These are phyloP conservation scores for Kwoniella sp. DNA, from an alignment of 768 basidiomycete species.

Conservation along the genomic window DNA sequence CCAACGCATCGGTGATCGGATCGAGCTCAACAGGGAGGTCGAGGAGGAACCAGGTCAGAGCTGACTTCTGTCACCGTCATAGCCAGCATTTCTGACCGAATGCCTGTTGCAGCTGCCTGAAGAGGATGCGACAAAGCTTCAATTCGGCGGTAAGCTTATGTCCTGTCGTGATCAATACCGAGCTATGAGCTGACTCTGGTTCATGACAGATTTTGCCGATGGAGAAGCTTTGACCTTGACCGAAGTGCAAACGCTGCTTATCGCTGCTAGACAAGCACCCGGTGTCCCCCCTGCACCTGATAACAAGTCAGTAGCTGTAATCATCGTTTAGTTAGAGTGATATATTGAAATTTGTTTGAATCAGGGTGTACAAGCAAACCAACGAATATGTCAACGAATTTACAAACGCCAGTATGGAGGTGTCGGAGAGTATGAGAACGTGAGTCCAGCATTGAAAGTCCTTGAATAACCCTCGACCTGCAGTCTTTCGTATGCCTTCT, in stretches of 20 bases:
- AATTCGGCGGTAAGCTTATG: slow-evolving; percentile 47
- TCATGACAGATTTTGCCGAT: slow-evolving; percentile 39
- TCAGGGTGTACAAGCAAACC: slow-evolving; percentile 47
- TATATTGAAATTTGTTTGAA: too few relatives aligned
- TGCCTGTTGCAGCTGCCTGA: slow-evolving; percentile 33
- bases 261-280: slow-evolving; percentile 28
- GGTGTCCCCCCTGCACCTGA: slow-evolving; percentile 46
- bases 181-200: neutral
- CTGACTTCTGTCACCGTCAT: neutral
- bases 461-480: too few relatives aligned
- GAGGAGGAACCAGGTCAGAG: slow-evolving; percentile 23
- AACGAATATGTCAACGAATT: slow-evolving; percentile 47
- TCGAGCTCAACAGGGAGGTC: slow-evolving; percentile 12
- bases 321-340: too few relatives aligned
- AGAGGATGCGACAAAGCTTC: slow-evolving; percentile 52
- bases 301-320: slow-evolving; percentile 44
- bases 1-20: slow-evolving; percentile 7
- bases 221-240: slow-evolving; percentile 49
- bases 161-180: neutral
- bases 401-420: slow-evolving; percentile 39
- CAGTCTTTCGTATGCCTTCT: too few relatives aligned
- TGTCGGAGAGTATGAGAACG: slow-evolving; percentile 43
- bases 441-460: slow-evolving; percentile 26
- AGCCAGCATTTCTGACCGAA: neutral
- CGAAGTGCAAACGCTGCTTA: slow-evolving; percentile 40